Conservation (phyloP, 352 stramenopile genomes). For the Phytophthora sp. region DNA sequence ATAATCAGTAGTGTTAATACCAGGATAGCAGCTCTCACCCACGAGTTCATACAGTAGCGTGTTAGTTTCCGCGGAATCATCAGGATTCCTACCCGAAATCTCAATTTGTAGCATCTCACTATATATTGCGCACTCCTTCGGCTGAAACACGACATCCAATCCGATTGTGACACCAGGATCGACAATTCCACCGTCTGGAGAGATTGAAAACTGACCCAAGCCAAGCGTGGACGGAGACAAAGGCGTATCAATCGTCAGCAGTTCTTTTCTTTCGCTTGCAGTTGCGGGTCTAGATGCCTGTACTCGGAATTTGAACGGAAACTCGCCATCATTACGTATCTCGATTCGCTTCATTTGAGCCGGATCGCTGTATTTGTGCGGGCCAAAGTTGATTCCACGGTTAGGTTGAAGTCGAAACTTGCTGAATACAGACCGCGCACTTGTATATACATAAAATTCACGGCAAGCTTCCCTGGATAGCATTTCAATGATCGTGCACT, state of each 20-base stretch:
- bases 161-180: slow-evolving; percentile 80
- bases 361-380: slow-evolving; percentile 89
- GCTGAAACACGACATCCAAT: slow-evolving; percentile 85
- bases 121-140: slow-evolving; percentile 75
- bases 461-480: slow-evolving; percentile 89
- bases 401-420: slow-evolving; percentile 89
- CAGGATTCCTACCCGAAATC: slow-evolving; percentile 76
- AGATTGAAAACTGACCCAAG: slow-evolving; percentile 83
- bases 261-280: slow-evolving; percentile 1
- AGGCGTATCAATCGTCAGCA: slow-evolving; percentile 47
- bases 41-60: slow-evolving; percentile 86
- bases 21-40: slow-evolving; percentile 94
- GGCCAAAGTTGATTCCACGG: slow-evolving; percentile 93
- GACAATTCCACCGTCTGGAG: slow-evolving; percentile 77
- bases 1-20: slow-evolving; percentile 87
- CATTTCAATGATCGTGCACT: slow-evolving; percentile 93
- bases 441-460: slow-evolving; percentile 88
- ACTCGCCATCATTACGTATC: slow-evolving; percentile 94
- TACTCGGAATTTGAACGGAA: slow-evolving; percentile 91
- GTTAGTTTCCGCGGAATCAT: slow-evolving; percentile 45
- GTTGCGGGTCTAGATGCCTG: slow-evolving; percentile 2
- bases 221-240: slow-evolving; percentile 44
- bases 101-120: slow-evolving; percentile 72
- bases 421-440: slow-evolving; percentile 82
- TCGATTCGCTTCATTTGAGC: slow-evolving; percentile 82